Base-by-base conservation (phyloP, 345 rosid genomes). In the Bretschneidera sinensis region DNA sequence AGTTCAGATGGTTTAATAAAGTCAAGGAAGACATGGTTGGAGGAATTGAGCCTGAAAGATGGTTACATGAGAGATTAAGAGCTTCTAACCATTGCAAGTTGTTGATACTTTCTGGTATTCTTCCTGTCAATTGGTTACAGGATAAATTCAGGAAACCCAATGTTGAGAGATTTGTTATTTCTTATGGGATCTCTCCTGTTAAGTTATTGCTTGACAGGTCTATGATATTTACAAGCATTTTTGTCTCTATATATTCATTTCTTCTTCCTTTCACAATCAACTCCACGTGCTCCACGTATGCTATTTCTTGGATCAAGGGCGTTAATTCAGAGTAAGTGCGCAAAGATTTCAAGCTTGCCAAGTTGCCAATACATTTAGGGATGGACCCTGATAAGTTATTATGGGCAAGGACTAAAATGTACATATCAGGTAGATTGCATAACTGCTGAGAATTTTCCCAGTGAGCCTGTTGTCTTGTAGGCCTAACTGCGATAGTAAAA, bases 41-140 rank as follows among this genome's bases (percentile, higher is more conserved):
- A n/a, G n/a, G n/a, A n/a, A 72, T 66, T 6, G 35, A 1, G 5
- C 78, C 63, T 0, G 63, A 72, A 43, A 72, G 56, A 35, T 33
- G 47, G 66, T 75, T 75, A 48, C 14, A 10, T 18, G 74, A 72
- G 48, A 72, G 69, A 9, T 76, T 74, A 22, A 73, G 75, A 49
- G 33, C 51, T 55, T 69, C 71, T 48, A 67, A 55, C 33, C 15
- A 4, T 2, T n/a, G 21, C 65, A 70, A 43, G 59, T 10, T 18
- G 19, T 54, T 54, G 1, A 53, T 48, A 10, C 2, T n/a, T n/a
- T n/a, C n/a, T n/a, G n/a, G n/a, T n/a, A n/a, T n/a, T n/a, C n/a
- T n/a, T n/a, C n/a, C n/a, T n/a, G n/a, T n/a, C n/a, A n/a, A n/a
- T n/a, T n/a, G n/a, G n/a, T n/a, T n/a, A n/a, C n/a, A n/a, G n/a